Evolutionary conservation across 768 basidiomycete species (phyloP).

Genomic region (Tulasnella sp.): DNA sequence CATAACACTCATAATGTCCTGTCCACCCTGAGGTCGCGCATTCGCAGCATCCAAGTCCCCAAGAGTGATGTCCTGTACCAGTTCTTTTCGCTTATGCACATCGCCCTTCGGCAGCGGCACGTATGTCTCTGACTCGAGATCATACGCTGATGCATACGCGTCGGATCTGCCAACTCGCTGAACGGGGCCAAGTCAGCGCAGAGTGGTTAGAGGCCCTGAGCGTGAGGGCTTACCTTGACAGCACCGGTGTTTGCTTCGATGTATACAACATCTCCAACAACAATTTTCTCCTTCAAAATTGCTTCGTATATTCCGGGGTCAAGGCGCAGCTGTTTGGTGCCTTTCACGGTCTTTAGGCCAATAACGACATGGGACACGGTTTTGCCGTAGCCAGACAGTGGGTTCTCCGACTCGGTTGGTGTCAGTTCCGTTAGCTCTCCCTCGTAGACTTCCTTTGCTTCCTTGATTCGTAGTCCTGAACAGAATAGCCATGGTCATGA

Average conservation of each 20-base stretch:
- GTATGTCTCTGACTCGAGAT: constrained; percentile 97
- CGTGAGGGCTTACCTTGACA: constrained; percentile 63
- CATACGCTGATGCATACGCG: constrained; percentile 95
- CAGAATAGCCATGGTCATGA: background rate
- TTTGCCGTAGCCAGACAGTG: constrained; percentile 95
- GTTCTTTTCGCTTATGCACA: constrained; percentile 92
- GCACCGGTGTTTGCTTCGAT: constrained; percentile 92
- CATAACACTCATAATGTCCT: constrained; percentile 99
- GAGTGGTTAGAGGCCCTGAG: background rate
- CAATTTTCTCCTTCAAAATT: constrained; percentile 94
- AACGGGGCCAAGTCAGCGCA: constrained; percentile 3
- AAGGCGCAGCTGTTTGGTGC: constrained; percentile 89
- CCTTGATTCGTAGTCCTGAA: constrained; percentile 92
- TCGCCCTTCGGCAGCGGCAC: constrained; percentile 96
- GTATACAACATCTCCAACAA: constrained; percentile 95
- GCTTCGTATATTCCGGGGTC: constrained; percentile 97
- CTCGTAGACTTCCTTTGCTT: constrained; percentile 98
- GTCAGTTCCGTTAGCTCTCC: constrained; percentile 97
- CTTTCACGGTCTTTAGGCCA: constrained; percentile 89
- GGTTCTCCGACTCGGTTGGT: constrained; percentile 95
- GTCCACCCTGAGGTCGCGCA: constrained; percentile 83
- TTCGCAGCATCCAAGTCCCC: constrained; percentile 97
- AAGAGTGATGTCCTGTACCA: constrained; percentile 91
- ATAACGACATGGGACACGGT: constrained; percentile 97
- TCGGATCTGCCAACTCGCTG: constrained; percentile 95